Evolutionary conservation across 805 yeast genomes (phyloP).

Genomic region (Saturnispora dispora): DNA sequence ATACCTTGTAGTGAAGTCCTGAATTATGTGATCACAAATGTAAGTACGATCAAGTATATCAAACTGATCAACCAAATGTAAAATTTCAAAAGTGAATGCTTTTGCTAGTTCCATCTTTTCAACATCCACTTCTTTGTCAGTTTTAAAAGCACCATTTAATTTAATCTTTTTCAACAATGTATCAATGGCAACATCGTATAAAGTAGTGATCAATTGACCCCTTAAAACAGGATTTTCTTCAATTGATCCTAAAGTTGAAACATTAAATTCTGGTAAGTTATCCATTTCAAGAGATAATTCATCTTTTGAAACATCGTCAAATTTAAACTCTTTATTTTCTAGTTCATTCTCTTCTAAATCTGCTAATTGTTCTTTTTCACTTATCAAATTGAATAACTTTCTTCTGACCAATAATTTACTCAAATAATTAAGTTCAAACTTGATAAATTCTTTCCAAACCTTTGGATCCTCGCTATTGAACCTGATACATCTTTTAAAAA

Average conservation of each 20-base stretch:
- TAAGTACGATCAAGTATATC: conserved; percentile 59
- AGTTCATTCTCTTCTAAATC: conserved; percentile 36
- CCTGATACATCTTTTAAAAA: conserved; percentile 77
- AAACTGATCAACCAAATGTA: conserved; percentile 60
- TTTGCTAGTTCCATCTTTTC: conserved; percentile 1
- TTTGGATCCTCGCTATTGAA: conserved; percentile 66
- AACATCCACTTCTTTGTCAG: conserved; percentile 21
- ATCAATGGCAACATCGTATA: conserved; percentile 60
- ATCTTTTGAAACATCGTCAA: conserved; percentile 21
- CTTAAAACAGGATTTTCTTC: conserved; percentile 72
- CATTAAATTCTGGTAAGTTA: conserved; percentile 72
- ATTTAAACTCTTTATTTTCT: conserved; percentile 12
- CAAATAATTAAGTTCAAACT: conserved; percentile 79
- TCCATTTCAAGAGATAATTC: conserved; percentile 60
- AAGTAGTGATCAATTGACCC: conserved; percentile 63
- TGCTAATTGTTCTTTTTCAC: conserved; percentile 58
- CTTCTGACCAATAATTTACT: conserved; percentile 79
- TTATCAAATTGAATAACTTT: conserved; percentile 66
- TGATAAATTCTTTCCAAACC: conserved; percentile 80
- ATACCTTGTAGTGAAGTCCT: conserved; percentile 37
- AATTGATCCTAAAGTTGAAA: conserved; percentile 77
- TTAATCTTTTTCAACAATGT: conserved; percentile 27
- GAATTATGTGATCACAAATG: conserved; percentile 55
- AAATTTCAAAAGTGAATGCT: conserved; percentile 31
- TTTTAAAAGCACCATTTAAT: conserved; percentile 28